phyloP scores from a whole-genome alignment of 179 eudicot genomes.

The Spergularia azorica region DNA sequence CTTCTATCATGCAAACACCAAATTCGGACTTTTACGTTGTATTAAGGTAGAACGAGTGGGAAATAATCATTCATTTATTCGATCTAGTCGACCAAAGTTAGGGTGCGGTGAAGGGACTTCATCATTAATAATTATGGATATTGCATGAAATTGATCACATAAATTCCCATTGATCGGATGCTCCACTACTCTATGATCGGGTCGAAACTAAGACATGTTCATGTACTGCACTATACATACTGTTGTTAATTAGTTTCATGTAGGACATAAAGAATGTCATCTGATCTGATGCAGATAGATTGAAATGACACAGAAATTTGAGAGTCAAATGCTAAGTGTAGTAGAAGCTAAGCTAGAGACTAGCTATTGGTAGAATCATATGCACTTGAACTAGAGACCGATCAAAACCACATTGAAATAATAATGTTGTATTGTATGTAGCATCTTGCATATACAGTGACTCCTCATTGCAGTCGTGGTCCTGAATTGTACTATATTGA shows the following conservation, averaged over 20 bases:
- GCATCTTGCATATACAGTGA: constrained; percentile 24
- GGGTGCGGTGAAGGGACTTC: no score
- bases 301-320: not conserved
- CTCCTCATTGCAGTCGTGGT: constrained; percentile 24
- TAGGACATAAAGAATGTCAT: constrained; percentile 9
- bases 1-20: no score
- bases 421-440: not conserved
- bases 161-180: no score
- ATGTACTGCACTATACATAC: not conserved
- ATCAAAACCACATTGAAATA: no score
- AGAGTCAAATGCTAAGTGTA: constrained; percentile 7
- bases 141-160: no score
- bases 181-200: not conserved
- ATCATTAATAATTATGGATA: no score
- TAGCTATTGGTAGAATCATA: not conserved
- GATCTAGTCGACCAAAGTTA: no score
- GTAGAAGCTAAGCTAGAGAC: not conserved
- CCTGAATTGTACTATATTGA: constrained; percentile 14
- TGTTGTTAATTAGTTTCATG: not conserved
- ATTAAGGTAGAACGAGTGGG: no score
- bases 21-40: no score
- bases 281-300: not conserved
- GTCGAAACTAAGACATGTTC: constrained; percentile 1
- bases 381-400: not conserved
- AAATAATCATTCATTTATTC: no score